These are phyloP conservation scores for Allium sativum DNA, from an alignment of 106 monocot species.

Conservation along the genomic window DNA sequence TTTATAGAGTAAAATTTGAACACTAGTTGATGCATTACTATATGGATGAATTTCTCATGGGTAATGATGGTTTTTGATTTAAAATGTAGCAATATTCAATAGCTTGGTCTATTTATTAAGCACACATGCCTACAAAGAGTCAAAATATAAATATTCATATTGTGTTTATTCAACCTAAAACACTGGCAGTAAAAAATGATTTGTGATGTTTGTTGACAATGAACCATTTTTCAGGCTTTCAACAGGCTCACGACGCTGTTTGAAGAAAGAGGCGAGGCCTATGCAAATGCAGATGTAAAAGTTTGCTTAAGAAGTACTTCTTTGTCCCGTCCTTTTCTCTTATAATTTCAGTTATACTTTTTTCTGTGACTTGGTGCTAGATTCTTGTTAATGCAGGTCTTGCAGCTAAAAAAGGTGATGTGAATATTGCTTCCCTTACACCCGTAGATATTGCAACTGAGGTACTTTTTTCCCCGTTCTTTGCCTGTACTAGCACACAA, in stretches of 20 bases:
- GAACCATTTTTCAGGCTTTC: conserved; percentile 39
- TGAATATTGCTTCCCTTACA: conserved; percentile 49
- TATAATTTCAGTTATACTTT: background rate
- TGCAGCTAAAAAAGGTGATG: conserved; percentile 52
- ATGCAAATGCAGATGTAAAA: conserved; percentile 65
- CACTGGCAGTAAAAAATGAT: background rate
- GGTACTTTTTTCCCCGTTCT: conserved; percentile 20
- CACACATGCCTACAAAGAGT: too few species aligned
- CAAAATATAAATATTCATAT: too few species aligned
- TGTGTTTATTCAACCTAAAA: too few species aligned
- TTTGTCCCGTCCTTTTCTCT: background rate
- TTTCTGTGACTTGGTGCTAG: background rate
- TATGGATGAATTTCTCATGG: too few species aligned
- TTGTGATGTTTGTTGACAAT: background rate
- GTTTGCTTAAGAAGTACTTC: conserved; percentile 50
- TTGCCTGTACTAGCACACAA: background rate
- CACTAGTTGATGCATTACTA: too few species aligned
- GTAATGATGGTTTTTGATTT: too few species aligned
- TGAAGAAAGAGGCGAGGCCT: conserved; percentile 50
- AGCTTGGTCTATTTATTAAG: too few species aligned
- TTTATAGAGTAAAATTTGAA: too few species aligned
- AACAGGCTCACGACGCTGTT: conserved; percentile 28
- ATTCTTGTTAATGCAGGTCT: conserved; percentile 35
- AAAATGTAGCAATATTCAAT: too few species aligned
- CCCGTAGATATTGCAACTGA: conserved; percentile 69